Evolutionary conservation across 176 grass and related monocot species (phyloP), one percentile per base, ranked within the genome.

Genomic region (Lolium perenne): DNA sequence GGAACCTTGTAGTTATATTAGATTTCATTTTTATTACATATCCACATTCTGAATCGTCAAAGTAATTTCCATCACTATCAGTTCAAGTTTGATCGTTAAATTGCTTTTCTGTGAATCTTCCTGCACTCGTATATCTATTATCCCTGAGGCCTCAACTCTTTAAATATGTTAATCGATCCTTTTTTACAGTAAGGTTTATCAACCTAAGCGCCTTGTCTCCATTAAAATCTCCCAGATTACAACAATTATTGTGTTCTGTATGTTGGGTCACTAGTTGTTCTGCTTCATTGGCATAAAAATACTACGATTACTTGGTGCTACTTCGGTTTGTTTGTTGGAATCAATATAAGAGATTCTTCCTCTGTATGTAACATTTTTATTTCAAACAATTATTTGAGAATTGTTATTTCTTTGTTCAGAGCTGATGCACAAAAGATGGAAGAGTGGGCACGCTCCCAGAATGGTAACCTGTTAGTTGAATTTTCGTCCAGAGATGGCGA

Each of bases 401-500:
- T 88, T 85, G 80, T 88, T 53, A 85, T 46, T 85, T 79, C 48
- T 55, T 26, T 87, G 13, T 69, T 55, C 76, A 93, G 88, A 77
- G 87, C 84, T 66, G 91, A 93, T 57, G 91, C 91, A 78, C 90
- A 93, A 82, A 99, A 89, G 55, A 29, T 99, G 88, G 94, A 99
- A 89, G 97, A 94, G 68, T 99, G 97, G 94, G 97, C 90, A 40
- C 84, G 92, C 58, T 76, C 92, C 80, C 97, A 99, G 77, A 96
- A 91, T 85, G 79, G 57, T 62, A 93, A 67, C 72, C 87, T 92
- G 7, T 92, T 99, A 72, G 87, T 97, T 79, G 94, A 96, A 9
- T 99, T 94, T 40, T 89, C 88, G 35, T 91, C 90, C 43, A 99
- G 88, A 86, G 92, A 99, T 55, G 97, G 97, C 78, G 97, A 94